A percentile compares a stretch with the other conserved stretches of the same genome.
Conservation (phyloP, 441 rosid genomes). For the Euphorbia corollata region DNA sequence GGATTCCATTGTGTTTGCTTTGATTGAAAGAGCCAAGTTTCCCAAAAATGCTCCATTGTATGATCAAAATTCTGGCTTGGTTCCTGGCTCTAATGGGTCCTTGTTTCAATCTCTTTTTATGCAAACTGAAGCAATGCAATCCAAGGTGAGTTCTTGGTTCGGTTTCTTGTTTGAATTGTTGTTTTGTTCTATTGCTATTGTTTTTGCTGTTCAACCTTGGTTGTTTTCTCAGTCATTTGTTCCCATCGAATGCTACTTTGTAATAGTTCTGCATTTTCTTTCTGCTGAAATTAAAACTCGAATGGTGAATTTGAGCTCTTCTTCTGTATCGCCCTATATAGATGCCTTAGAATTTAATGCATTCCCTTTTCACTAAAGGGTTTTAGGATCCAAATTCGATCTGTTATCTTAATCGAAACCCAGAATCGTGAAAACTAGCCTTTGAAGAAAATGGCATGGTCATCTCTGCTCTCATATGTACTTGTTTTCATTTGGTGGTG, state of each 20-base stretch:
- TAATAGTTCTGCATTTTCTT: background rate
- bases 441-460: no score
- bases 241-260: background rate
- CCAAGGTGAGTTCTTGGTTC: slow-evolving; percentile 36
- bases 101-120: slow-evolving; percentile 42
- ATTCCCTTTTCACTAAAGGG: no score
- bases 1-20: slow-evolving; percentile 59
- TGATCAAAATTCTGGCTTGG: slow-evolving; percentile 24
- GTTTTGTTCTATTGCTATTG: background rate
- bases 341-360: no score
- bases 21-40: slow-evolving; percentile 65
- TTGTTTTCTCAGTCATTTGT: background rate
- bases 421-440: no score
- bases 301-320: no score
- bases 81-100: slow-evolving; percentile 43
- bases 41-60: slow-evolving; percentile 46
- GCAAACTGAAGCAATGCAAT: slow-evolving; percentile 54
- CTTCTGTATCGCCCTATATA: no score
- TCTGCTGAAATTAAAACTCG: background rate
- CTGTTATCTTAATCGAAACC: no score
- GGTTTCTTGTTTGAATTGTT: background rate
- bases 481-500: no score
- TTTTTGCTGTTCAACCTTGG: background rate
- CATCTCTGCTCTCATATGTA: no score
- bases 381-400: no score